Base-by-base conservation (phyloP, 1,284 basidiomycete species). In the Ustilago loliicola region DNA sequence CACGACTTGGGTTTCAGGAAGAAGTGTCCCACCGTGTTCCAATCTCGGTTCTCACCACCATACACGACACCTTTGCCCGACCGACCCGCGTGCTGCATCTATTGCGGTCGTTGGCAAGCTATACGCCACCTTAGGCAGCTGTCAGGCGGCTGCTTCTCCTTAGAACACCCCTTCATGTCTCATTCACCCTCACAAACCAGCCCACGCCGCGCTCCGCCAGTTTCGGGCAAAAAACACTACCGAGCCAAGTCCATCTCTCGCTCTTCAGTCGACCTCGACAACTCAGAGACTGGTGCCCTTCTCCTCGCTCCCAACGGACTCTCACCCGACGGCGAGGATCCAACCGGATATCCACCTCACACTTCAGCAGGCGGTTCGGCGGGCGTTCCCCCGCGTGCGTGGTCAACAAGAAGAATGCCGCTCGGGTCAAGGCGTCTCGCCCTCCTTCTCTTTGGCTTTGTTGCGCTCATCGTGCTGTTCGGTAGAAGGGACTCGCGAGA, bases 331-430 rank as follows among this genome's bases (percentile, higher is more conserved):
- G 62, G 30, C 55, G 72, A 67, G 27, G 50, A 66, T 23, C 32
- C 29, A 7, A 30, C 58, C 2, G 67, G 30, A 13, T 69, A 74
- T 25, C 72, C 66, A n/a, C 66, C 72, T n/a, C 56, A 59, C 25
- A 32, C 55, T 27, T 56, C 60, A 32, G 29, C 69, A 38, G 34
- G 32, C 30, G 57, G 61, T 51, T 38, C 58, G 21, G 53, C 62
- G 19, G 65, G 64, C 8, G 58, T 38, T 11, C 29, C 61, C 50
- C 55, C 61, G 30, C 61, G 66, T 21, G 29, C 57, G 42, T 62
- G 65, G 54, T 68, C 69, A 6, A 50, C 54, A 36, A 68, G 62
- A 54, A 77, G 70, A 52, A 77, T 77, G 75, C 75, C 75, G 25
- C 67, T 77, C 30, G 75, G 75, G 7, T 65, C 75, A 3, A 65